Base-by-base conservation (phyloP, 75 land plant species). In the Adiantum capillusveneris region DNA sequence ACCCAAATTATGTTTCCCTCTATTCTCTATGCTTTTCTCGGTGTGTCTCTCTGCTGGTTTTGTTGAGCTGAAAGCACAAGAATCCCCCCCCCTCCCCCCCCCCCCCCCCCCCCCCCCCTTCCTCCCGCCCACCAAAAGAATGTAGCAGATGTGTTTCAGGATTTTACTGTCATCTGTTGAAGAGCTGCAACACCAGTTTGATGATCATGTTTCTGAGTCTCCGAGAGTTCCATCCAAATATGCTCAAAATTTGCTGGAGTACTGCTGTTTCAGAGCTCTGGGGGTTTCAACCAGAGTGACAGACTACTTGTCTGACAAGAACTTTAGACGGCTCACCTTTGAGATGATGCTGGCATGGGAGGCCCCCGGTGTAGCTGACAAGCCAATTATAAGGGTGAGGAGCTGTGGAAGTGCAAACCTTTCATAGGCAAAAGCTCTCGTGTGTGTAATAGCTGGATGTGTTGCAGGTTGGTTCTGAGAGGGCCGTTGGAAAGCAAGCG, bases 281-380 rank as follows among this genome's bases (percentile, higher is more conserved):
- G 0, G 31, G 29, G 25, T 31, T 11, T 1, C 42, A 3, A 64
- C 60, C 36, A 29, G 53, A 31, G 21, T 28, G 9, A 53, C 74
- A 44, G 76, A 73, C 59, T 64, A 73, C 62, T 43, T 85, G 54
- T 45, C 55, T 43, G 72, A 81, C 45, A 75, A 75, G 60, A 69
- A 81, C 17, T 75, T 85, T 53, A 76, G 79, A 2, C 75, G 78
- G 19, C 50, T 85, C 17, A 67, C 71, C 0, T 85, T 53, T 70
- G 88, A 85, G 36, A 81, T 85, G 88, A 85, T 85, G 88, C 72
- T 81, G 43, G 88, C 88, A 13, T 85, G 88, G 88, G 84, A 81
- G 48, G 59, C 59, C 11, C 81, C 84, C 11, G 67, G 62, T 30
- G 72, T 81, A 29, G 25, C 91, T 30, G 77, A 79, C 61, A 77